These are phyloP conservation scores for Globomyces pollinis-pini DNA, from an alignment of 192 early-diverging fungal genomes.

Conservation along the genomic window DNA sequence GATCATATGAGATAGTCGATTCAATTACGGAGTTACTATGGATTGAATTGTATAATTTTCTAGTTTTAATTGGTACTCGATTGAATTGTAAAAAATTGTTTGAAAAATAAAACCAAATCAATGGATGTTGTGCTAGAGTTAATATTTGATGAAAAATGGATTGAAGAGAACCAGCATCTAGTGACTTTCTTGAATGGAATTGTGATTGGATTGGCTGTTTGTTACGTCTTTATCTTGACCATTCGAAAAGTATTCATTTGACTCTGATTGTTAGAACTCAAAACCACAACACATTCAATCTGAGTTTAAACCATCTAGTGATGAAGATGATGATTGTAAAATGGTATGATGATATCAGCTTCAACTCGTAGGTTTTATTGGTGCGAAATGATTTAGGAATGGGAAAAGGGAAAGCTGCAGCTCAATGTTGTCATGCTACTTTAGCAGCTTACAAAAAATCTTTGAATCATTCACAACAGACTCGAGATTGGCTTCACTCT, in stretches of 20 bases:
- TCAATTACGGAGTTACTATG: too few species aligned
- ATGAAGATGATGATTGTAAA: constrained; percentile 15
- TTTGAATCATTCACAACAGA: constrained; percentile 14
- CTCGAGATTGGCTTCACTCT: constrained; percentile 30
- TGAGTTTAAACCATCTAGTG: background rate
- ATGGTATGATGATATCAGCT: too few species aligned
- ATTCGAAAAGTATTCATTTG: background rate
- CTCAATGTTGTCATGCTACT: constrained; percentile 81
- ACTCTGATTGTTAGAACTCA: too few species aligned
- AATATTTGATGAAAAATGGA: too few species aligned
- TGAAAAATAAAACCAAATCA: too few species aligned
- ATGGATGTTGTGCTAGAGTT: too few species aligned
- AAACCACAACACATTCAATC: too few species aligned
- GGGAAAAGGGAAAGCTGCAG: constrained; percentile 76
- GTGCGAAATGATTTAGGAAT: constrained; percentile 86
- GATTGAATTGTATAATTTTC: background rate
- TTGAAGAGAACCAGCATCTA: too few species aligned
- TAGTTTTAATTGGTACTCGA: background rate
- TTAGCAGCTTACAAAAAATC: constrained; percentile 48
- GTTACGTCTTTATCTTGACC: background rate
- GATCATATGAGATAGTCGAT: too few species aligned
- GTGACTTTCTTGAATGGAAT: background rate
- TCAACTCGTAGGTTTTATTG: too few species aligned
- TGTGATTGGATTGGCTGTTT: background rate
- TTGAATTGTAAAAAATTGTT: background rate